These are phyloP conservation scores for Calonectria multiphialidica DNA, from an alignment of 2,329 filamentous ascomycete species.

Conservation along the genomic window DNA sequence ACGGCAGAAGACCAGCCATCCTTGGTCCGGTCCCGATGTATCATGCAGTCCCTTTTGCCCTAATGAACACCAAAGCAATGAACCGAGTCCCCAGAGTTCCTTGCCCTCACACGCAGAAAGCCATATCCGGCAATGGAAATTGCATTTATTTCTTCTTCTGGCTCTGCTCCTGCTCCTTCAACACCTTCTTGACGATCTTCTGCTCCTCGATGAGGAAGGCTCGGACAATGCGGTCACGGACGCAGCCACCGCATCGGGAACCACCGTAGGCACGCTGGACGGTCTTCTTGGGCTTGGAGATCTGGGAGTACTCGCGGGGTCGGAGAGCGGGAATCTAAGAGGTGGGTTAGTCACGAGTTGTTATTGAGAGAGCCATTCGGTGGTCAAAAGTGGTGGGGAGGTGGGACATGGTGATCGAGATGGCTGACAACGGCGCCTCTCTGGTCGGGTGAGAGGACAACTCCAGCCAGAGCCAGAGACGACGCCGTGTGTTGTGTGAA, in stretches of 20 bases:
- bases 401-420: not conserved
- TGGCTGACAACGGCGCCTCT: not conserved
- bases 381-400: conserved; percentile 18
- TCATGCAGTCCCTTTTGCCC: conserved; percentile 64
- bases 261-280: conserved; percentile 98
- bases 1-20: conserved; percentile 60
- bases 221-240: conserved; percentile 96
- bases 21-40: conserved; percentile 51
- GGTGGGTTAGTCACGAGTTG: conserved; percentile 30
- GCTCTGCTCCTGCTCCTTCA: conserved; percentile 94
- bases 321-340: conserved; percentile 91
- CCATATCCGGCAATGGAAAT: conserved; percentile 48
- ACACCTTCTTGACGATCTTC: conserved; percentile 99
- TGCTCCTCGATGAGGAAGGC: conserved; percentile 99
- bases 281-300: conserved; percentile 99
- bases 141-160: conserved; percentile 76
- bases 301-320: conserved; percentile 95
- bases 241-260: conserved; percentile 98
- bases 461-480: not conserved
- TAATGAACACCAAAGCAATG: conserved; percentile 67
- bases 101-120: conserved; percentile 51
- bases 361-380: conserved; percentile 20
- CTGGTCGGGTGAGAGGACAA: not conserved
- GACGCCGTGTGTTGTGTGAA: not conserved
- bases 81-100: conserved; percentile 54